These are phyloP conservation scores for Geotrichum histeridarum DNA, from an alignment of 1,139 yeast genomes.

Conservation along the genomic window DNA sequence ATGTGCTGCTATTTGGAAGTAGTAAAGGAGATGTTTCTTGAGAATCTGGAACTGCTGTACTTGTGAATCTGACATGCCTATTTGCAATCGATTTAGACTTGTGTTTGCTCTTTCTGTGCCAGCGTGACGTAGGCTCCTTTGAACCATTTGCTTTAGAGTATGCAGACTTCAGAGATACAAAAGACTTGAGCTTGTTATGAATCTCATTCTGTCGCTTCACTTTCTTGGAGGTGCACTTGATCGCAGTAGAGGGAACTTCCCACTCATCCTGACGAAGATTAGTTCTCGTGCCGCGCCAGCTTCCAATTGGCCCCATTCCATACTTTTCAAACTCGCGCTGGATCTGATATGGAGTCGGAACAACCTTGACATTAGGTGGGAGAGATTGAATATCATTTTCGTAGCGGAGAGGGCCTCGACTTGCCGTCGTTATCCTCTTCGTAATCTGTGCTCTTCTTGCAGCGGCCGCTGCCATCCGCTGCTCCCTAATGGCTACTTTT, in stretches of 20 bases:
- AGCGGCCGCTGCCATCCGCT: too few relatives aligned
- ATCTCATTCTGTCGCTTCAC: neutral
- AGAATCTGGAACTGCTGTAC: too few relatives aligned
- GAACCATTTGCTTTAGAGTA: neutral
- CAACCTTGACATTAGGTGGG: neutral
- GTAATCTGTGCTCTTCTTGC: too few relatives aligned
- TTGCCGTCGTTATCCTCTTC: too few relatives aligned
- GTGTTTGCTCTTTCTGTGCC: neutral
- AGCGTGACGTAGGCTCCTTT: neutral
- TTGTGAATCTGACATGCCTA: neutral
- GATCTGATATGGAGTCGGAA: constrained; percentile 8
- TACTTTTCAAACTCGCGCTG: constrained; percentile 7
- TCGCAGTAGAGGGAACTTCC: neutral
- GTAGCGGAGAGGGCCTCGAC: too few relatives aligned
- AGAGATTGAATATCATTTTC: too few relatives aligned
- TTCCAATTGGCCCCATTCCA: constrained; percentile 2
- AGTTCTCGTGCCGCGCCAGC: too few relatives aligned
- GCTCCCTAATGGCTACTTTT: too few relatives aligned
- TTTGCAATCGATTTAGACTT: neutral
- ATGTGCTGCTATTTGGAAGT: too few relatives aligned
- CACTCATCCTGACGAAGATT: too few relatives aligned
- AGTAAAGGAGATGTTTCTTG: too few relatives aligned
- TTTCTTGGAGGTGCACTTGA: neutral
- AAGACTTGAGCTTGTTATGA: neutral
- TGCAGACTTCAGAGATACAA: neutral